These are phyloP conservation scores for Lachnellula suecica DNA, from an alignment of 2,329 filamentous ascomycete genomes.

Conservation along the genomic window DNA sequence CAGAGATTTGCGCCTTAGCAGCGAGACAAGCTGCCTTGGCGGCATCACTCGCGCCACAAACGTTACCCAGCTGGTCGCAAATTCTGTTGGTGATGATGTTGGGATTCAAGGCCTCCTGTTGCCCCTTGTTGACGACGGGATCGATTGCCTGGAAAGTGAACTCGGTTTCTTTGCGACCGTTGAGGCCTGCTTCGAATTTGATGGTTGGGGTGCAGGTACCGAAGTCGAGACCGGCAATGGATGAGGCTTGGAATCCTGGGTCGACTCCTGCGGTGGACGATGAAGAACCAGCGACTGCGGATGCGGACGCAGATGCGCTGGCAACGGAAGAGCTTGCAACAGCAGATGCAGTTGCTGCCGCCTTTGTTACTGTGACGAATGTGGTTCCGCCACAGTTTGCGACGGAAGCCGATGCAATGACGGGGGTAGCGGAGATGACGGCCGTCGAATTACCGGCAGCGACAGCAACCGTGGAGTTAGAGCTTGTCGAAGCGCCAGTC, in stretches of 20 bases:
- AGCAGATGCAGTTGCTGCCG: too few species aligned
- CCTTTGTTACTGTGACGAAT: slow-evolving; percentile 24
- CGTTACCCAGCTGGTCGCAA: slow-evolving; percentile 66
- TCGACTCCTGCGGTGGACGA: too few species aligned
- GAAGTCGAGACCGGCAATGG: slow-evolving; percentile 38
- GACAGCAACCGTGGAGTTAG: neutral
- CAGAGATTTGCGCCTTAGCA: slow-evolving; percentile 52
- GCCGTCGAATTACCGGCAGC: too few species aligned
- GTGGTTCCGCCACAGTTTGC: slow-evolving; percentile 18
- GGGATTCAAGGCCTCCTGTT: slow-evolving; percentile 67
- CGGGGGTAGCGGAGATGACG: slow-evolving; percentile 9
- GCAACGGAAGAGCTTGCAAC: too few species aligned
- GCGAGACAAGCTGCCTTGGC: slow-evolving; percentile 51
- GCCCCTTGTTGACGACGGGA: slow-evolving; percentile 54
- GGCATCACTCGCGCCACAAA: slow-evolving; percentile 59
- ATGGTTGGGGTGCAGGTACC: slow-evolving; percentile 48
- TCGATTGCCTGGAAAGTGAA: slow-evolving; percentile 68
- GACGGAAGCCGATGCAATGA: slow-evolving; percentile 11
- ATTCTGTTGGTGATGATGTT: slow-evolving; percentile 72
- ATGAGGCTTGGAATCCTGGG: too few species aligned
- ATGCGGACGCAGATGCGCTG: too few species aligned
- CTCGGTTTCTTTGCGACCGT: slow-evolving; percentile 52
- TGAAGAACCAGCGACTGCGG: too few species aligned
- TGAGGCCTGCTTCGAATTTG: slow-evolving; percentile 52
- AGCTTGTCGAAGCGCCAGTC: neutral